A percentile compares a stretch with the other conserved stretches of the same genome.
Conservation (phyloP, 2,329 filamentous ascomycete genomes). For the Aspergillus uvarum region DNA sequence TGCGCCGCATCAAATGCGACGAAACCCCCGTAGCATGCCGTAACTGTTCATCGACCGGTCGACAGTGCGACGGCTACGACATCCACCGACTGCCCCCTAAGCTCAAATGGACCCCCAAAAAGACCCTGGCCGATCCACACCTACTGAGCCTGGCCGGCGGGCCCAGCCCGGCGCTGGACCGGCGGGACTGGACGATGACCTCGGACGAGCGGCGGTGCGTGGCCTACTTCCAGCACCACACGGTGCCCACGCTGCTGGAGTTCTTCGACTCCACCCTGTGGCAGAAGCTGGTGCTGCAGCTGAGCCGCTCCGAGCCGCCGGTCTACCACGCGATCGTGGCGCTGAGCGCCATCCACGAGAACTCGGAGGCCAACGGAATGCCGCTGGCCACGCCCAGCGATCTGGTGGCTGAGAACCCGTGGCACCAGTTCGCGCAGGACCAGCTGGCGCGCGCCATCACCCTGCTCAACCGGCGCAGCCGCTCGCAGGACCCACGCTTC, state of each 20-base stretch:
- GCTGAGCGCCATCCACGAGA: constrained; percentile 7
- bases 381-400: neutral
- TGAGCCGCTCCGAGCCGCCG: neutral
- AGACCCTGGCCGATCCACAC: too few relatives aligned
- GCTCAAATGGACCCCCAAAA: too few relatives aligned
- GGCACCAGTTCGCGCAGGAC: neutral
- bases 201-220: constrained; percentile 24
- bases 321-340: constrained; percentile 10
- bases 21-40: too few relatives aligned
- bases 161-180: too few relatives aligned
- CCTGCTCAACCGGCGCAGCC: neutral
- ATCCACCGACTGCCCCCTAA: too few relatives aligned
- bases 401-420: neutral
- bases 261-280: constrained; percentile 4
- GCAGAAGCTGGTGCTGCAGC: constrained; percentile 6
- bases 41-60: too few relatives aligned
- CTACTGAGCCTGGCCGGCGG: too few relatives aligned
- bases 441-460: neutral
- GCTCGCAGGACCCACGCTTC: neutral
- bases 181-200: constrained; percentile 16
- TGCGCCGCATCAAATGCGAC: too few relatives aligned
- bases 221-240: constrained; percentile 7
- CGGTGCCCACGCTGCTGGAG: neutral
- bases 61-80: too few relatives aligned
- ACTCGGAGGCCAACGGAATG: neutral